Evolutionary conservation across 768 basidiomycete species (phyloP), one percentile per base, ranked within the genome.

Genomic region (Lactarius sp.): DNA sequence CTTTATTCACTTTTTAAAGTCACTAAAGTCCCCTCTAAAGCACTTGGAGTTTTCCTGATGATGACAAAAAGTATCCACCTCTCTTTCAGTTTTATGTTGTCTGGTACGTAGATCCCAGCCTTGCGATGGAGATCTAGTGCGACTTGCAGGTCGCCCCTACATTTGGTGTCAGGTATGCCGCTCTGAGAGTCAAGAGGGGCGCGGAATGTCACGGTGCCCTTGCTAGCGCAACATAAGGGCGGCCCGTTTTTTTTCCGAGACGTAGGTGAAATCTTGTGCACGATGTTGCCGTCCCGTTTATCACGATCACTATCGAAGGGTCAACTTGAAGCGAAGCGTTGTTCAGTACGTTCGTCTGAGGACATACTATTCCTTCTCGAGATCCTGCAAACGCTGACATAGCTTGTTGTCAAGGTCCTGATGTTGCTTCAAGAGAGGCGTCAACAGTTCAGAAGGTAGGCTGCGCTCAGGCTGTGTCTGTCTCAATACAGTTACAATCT

Each of bases 91-190:
- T 90, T 92, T 75, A 83, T 73, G 71, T 94, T 93, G 62, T 91
- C 87, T n/a, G 92, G 91, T 53, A 92, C 89, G 68, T 92, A 92
- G 6, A 80, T 79, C 72, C 87, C 86, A 20, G 90, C 91, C 69
- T 89, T 88, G 71, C 85, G 85, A 71, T 92, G 93, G 16, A 93
- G 81, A 59, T 90, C 87, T 42, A 94, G 79, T 3, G 92, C 91
- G 2, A 84, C 81, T 69, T 86, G 80, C n/a, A 92, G 78, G 70
- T 92, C 85, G n/a, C 87, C 88, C 78, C 90, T 92, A 60, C 9
- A 49, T 3, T 33, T 22, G 53, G 51, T 42, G 56, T 53, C 16
- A 62, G 33, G 47, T 41, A 46, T 56, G 13, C 33, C n/a, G 27
- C 36, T n/a, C 18, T 20, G 36, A 59, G 22, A 66, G 10, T 12